Evolutionary conservation across 495 filamentous ascomycete species (phyloP).

Genomic region (Lentithecium fluviatile): DNA sequence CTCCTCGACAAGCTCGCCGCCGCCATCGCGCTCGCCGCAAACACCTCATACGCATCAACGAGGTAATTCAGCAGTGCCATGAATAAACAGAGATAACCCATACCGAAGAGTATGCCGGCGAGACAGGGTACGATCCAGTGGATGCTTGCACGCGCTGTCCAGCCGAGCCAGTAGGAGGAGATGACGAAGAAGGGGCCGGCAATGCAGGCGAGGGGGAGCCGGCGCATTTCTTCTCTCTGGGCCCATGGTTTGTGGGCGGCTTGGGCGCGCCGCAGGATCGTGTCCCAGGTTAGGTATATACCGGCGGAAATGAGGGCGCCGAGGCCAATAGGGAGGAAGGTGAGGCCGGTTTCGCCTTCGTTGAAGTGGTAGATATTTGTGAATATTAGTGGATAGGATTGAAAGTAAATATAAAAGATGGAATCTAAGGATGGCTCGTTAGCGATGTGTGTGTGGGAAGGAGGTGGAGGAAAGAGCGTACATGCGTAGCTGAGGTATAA

Average conservation of each 20-base stretch:
- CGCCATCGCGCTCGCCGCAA: conserved; percentile 68
- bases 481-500: conserved; percentile 58
- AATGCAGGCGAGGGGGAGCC: conserved; percentile 66
- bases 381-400: conserved; percentile 46
- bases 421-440: conserved; percentile 55
- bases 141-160: conserved; percentile 56
- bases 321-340: conserved; percentile 45
- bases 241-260: conserved; percentile 45
- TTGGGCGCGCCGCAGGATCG: conserved; percentile 49
- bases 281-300: conserved; percentile 56
- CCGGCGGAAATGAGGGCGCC: conserved; percentile 48
- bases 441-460: neutral
- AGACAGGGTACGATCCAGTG: conserved; percentile 65
- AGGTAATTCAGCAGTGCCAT: conserved; percentile 72
- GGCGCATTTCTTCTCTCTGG: conserved; percentile 57
- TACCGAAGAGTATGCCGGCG: conserved; percentile 65
- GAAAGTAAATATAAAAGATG: conserved; percentile 75
- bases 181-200: conserved; percentile 62
- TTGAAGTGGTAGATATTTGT: conserved; percentile 42
- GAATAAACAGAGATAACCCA: conserved; percentile 66
- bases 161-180: conserved; percentile 71
- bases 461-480: neutral
- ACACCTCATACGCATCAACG: conserved; percentile 73
- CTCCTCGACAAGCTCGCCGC: conserved; percentile 60
- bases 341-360: conserved; percentile 41